Base-by-base conservation (phyloP, 164 flowering plant genomes). In the Nymphaea thermarum region DNA sequence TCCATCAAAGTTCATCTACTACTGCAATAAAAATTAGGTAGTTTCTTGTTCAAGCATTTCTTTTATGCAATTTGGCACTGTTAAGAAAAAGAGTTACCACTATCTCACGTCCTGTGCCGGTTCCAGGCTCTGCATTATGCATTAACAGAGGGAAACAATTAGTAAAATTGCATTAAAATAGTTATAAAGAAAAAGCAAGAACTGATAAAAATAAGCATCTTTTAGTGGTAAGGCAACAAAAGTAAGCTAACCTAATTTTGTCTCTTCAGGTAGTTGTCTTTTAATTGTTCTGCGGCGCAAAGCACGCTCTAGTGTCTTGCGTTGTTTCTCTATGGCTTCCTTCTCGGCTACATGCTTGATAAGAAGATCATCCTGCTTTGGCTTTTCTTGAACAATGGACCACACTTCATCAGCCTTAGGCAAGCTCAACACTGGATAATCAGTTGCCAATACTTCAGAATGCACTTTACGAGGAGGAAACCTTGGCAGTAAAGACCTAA, bases 61-160 rank as follows among this genome's bases (percentile, higher is more conserved):
- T 47, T 12, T 47, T 12, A 7, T 47, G 16, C 64, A n/a, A 2
- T 61, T 7, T 3, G 16, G 64, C 11, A 6, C 6, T n/a, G 6
- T n/a, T n/a, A 62, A 53, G 67, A 68, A 73, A 76, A 25, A 1
- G 36, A 81, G 86, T 82, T 65, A 85, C 89, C 84, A 85, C 86
- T 71, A 85, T 85, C 74, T 85, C 89, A 36, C 77, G 81, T 45
- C 86, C 86, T 41, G 85, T 85, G 60, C 89, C 86, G 47, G 89
- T 85, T 65, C 89, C 89, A 63, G 89, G 83, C 71, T 83, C 86
- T 85, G 89, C 75, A 82, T 66, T 47, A 16, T 85, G 89, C 75
- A 82, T 66, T 47, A 16, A 76, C 69, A 43, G 12, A 12, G 11
- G 12, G 55, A 12, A 47, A 47, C 12, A 12, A 6, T 12, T 12